Conservation (phyloP, 192 early-diverging fungal species). For the Gamsiella multidivaricata region DNA sequence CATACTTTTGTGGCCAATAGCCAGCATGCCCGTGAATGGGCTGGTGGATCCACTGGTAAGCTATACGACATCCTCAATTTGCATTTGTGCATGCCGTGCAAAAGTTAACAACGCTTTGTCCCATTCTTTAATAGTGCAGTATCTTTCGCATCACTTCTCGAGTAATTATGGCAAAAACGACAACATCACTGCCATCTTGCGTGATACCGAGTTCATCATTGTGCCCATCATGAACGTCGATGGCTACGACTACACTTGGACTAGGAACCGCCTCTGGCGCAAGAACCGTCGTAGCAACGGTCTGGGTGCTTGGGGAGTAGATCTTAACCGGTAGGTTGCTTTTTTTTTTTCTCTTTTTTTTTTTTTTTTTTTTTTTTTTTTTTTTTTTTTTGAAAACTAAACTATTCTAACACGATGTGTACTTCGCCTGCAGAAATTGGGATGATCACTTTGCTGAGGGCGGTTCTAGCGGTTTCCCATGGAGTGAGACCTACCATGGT, state of each 20-base stretch:
- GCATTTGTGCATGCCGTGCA: background rate
- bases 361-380: background rate
- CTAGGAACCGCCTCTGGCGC: conserved; percentile 63
- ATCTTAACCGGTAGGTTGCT: conserved; percentile 61
- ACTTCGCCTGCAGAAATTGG: conserved; percentile 32
- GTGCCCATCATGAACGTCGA: conserved; percentile 70
- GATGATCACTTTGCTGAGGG: conserved; percentile 55
- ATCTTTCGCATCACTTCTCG: conserved; percentile 57
- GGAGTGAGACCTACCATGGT: conserved; percentile 54
- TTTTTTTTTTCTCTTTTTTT: background rate
- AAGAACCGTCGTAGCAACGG: conserved; percentile 61
- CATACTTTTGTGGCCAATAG: conserved; percentile 5
- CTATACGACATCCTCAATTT: too few relatives aligned
- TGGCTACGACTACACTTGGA: conserved; percentile 67
- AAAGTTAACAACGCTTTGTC: background rate
- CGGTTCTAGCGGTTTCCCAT: conserved; percentile 49
- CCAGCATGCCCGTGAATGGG: conserved; percentile 72
- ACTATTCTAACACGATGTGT: background rate
- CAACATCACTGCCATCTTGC: conserved; percentile 52
- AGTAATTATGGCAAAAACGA: conserved; percentile 52
- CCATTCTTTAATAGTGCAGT: conserved; percentile 48
- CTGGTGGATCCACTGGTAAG: conserved; percentile 55
- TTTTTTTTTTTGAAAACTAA: background rate
- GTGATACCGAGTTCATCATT: conserved; percentile 62
- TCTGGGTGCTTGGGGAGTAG: conserved; percentile 42